These are phyloP conservation scores for Septoria linicola DNA, from an alignment of 2,329 filamentous ascomycete species.

Conservation along the genomic window DNA sequence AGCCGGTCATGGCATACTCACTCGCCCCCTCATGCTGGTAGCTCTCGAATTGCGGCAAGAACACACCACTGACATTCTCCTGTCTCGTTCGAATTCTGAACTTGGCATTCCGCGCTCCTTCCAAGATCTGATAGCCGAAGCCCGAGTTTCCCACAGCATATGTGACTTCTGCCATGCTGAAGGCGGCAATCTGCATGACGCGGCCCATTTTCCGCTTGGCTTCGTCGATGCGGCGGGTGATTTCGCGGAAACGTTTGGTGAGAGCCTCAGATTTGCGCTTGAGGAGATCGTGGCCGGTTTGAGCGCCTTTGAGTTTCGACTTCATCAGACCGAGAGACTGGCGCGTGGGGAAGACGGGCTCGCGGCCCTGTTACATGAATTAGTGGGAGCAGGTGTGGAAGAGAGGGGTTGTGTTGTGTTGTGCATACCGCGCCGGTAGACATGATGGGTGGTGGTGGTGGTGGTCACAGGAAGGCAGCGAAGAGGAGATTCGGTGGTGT, in stretches of 20 bases:
- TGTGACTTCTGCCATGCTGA: slow-evolving; percentile 94
- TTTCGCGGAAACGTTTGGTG: slow-evolving; percentile 81
- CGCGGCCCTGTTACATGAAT: slow-evolving; percentile 91
- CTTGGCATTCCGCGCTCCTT: slow-evolving; percentile 87
- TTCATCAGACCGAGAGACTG: slow-evolving; percentile 98
- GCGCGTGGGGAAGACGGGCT: slow-evolving; percentile 95
- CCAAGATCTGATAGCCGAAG: slow-evolving; percentile 95
- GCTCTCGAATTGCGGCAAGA: slow-evolving; percentile 90
- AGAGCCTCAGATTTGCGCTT: slow-evolving; percentile 98
- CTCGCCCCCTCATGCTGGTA: slow-evolving; percentile 82
- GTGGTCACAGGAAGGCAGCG: not conserved
- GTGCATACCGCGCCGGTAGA: slow-evolving; percentile 30
- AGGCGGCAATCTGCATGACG: slow-evolving; percentile 98
- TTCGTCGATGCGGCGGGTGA: slow-evolving; percentile 94
- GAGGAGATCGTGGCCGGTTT: slow-evolving; percentile 81
- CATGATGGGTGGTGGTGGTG: slow-evolving; percentile 24
- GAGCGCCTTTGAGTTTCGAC: slow-evolving; percentile 82
- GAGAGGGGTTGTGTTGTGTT: too few species aligned
- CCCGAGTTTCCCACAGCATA: slow-evolving; percentile 88
- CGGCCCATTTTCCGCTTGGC: slow-evolving; percentile 99
- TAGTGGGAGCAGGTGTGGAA: too few species aligned
- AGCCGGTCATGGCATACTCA: slow-evolving; percentile 91
- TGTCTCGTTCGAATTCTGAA: slow-evolving; percentile 94
- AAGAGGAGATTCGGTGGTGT: too few species aligned
- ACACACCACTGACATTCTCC: slow-evolving; percentile 96